Conservation (phyloP, 2,329 filamentous ascomycete species). For the Alternaria infectoria region DNA sequence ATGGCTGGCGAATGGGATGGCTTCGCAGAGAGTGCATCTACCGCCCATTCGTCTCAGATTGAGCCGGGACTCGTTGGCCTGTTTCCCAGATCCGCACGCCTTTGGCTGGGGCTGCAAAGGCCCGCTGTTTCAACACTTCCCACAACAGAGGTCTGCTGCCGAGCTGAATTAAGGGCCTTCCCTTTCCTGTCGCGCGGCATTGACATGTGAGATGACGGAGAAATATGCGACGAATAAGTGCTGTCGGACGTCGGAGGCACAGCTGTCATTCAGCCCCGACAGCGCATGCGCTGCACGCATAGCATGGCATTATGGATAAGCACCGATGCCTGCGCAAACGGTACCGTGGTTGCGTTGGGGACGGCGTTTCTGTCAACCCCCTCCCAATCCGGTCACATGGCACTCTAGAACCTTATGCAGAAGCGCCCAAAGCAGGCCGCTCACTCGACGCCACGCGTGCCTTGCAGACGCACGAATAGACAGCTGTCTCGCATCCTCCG, state of each 20-base stretch:
- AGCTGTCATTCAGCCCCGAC: neutral
- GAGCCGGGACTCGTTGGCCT: constrained; percentile 19
- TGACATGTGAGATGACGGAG: constrained; percentile 8
- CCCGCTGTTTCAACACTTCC: constrained; percentile 31
- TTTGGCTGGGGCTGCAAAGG: constrained; percentile 14
- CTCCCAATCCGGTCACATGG: constrained; percentile 9
- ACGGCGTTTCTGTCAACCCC: constrained; percentile 4
- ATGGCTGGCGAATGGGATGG: constrained; percentile 19
- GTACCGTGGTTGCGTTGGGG: constrained; percentile 9
- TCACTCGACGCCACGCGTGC: constrained; percentile 11
- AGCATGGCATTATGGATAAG: constrained; percentile 3
- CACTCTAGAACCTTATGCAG: neutral
- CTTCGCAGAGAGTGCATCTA: constrained; percentile 9
- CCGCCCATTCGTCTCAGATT: constrained; percentile 38
- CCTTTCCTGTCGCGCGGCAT: constrained; percentile 21
- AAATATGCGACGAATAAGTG: neutral
- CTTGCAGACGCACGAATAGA: constrained; percentile 19
- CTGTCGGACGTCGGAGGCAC: constrained; percentile 4
- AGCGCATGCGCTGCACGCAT: neutral
- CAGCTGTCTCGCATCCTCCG: constrained; percentile 2
- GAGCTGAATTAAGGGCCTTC: constrained; percentile 15
- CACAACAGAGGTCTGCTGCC: constrained; percentile 12
- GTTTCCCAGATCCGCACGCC: constrained; percentile 17
- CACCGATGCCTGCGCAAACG: constrained; percentile 7
- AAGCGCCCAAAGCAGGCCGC: constrained; percentile 10